Percentiles rank a stretch among this genome's conserved stretches.
Evolutionary conservation across 352 stramenopile species (phyloP).

Genomic region (Phytophthora cactorum): DNA sequence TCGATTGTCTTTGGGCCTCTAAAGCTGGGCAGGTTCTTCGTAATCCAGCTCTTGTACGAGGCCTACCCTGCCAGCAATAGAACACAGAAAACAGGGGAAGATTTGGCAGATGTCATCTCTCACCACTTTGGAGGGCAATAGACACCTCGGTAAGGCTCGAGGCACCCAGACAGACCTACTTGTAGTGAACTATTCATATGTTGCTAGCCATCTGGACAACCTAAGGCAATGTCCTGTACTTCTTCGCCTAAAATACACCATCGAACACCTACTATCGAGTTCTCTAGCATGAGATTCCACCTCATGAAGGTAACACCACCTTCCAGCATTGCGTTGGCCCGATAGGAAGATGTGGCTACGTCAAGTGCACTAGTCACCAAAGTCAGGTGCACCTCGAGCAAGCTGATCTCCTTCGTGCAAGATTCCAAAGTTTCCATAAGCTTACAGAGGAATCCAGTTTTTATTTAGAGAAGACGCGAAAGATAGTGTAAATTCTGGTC

Average conservation of each 20-base stretch:
- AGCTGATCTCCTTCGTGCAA: conserved; percentile 3
- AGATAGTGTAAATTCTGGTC: conserved; percentile 25
- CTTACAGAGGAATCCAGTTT: conserved; percentile 19
- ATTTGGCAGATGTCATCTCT: conserved; percentile 26
- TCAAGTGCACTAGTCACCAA: not conserved
- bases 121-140: conserved; percentile 3
- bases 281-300: not conserved
- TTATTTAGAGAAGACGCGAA: conserved; percentile 22
- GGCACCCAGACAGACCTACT: not conserved
- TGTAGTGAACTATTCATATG: conserved; percentile 30
- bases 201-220: not conserved
- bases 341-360: not conserved
- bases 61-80: conserved; percentile 37
- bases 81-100: conserved; percentile 32
- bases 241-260: conserved; percentile 4
- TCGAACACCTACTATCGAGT: not conserved
- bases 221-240: conserved; percentile 5
- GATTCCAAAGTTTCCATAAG: not conserved
- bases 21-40: conserved; percentile 16
- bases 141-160: conserved; percentile 15
- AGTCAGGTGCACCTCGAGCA: not conserved
- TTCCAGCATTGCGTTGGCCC: conserved; percentile 1
- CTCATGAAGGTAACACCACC: conserved; percentile 15
- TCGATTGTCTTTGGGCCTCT: conserved; percentile 25
- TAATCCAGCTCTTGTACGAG: conserved; percentile 6